phyloP scores from a whole-genome alignment of 257 asterid species.

The Solanum chilense region DNA sequence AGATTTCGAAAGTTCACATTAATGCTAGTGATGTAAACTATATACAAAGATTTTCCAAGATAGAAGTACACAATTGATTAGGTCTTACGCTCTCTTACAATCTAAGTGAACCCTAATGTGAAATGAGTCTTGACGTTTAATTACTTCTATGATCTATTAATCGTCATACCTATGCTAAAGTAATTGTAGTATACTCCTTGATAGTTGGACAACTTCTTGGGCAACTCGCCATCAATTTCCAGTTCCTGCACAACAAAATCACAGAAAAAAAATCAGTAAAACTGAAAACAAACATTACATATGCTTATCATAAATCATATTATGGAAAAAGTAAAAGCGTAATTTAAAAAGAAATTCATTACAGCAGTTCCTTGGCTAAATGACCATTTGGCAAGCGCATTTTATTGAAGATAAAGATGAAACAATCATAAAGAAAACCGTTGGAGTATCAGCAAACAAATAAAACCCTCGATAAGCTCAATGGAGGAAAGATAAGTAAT shows the following conservation, averaged over 20 bases:
- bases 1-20: neutral
- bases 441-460: neutral
- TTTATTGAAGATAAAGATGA: neutral
- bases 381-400: neutral
- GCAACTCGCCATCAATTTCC: conserved; percentile 51
- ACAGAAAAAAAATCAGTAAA: neutral
- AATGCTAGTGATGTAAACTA: neutral
- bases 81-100: neutral
- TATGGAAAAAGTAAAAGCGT: neutral
- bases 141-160: neutral
- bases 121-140: neutral
- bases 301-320: neutral
- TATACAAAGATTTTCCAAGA: neutral
- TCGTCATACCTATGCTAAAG: conserved; percentile 77
- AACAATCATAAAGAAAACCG: neutral
- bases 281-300: neutral
- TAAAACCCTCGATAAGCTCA: neutral
- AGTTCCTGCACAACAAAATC: conserved; percentile 36
- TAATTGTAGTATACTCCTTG: conserved; percentile 92
- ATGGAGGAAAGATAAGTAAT: neutral
- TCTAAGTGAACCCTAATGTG: neutral
- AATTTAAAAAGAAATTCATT: neutral
- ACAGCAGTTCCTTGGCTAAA: neutral
- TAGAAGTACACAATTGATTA: neutral
- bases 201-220: conserved; percentile 60